These are phyloP conservation scores for Macrolepiota albuminosa DNA, from an alignment of 768 basidiomycete genomes.

Conservation along the genomic window DNA sequence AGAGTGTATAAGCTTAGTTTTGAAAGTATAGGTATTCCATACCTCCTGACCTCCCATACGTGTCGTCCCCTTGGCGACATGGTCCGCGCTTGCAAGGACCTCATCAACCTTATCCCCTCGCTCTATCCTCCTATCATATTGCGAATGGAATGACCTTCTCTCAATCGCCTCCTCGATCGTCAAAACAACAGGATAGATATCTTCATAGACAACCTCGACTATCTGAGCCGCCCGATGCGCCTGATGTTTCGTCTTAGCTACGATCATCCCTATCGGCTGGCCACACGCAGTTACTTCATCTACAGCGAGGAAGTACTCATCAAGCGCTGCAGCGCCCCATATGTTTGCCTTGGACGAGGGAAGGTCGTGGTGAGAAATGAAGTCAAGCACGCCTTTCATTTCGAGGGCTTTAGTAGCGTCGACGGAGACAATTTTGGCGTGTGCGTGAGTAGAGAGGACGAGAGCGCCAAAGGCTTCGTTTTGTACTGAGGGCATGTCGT, in stretches of 20 bases:
- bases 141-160: constrained; percentile 6
- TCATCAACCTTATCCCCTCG: constrained; percentile 10
- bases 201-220: constrained; percentile 12
- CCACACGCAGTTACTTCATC: constrained; percentile 10
- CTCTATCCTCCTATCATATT: constrained; percentile 12
- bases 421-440: constrained; percentile 13
- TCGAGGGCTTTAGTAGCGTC: constrained; percentile 9
- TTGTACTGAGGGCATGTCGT: constrained; percentile 11
- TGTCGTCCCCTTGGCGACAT: constrained; percentile 10
- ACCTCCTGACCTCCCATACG: constrained; percentile 16
- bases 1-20: not conserved
- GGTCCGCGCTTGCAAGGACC: constrained; percentile 1
- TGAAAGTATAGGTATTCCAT: not conserved
- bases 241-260: constrained; percentile 11
- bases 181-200: constrained; percentile 8
- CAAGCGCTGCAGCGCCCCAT: constrained; percentile 12
- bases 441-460: constrained; percentile 10
- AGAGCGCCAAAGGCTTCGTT: constrained; percentile 13
- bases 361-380: constrained; percentile 10
- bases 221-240: constrained; percentile 11
- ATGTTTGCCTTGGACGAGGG: constrained; percentile 13
- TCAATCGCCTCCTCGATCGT: constrained; percentile 15
- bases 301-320: constrained; percentile 13
- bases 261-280: constrained; percentile 14
- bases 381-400: constrained; percentile 10